Percentiles rank a stretch among this genome's conserved stretches.
These are phyloP conservation scores for Zhuliangozyma blackwelliae DNA, from an alignment of 1,139 yeast genomes.

Conservation along the genomic window DNA sequence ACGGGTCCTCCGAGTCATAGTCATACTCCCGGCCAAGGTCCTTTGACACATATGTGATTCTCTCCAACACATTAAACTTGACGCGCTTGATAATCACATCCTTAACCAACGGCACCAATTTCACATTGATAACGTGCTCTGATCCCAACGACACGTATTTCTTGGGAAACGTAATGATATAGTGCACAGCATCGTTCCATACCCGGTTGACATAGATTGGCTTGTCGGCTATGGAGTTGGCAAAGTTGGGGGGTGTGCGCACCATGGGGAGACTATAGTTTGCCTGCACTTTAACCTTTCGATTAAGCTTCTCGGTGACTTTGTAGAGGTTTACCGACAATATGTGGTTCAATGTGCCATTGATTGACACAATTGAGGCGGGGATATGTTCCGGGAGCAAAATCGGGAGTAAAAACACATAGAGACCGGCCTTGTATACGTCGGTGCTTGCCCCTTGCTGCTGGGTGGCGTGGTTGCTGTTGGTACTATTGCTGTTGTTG, in stretches of 20 bases:
- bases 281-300: slow-evolving; percentile 27
- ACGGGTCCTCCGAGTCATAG: slow-evolving; percentile 48
- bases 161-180: slow-evolving; percentile 72
- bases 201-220: slow-evolving; percentile 78
- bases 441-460: slow-evolving; percentile 6
- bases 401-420: slow-evolving; percentile 71
- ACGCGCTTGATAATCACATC: slow-evolving; percentile 67
- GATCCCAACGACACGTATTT: slow-evolving; percentile 72
- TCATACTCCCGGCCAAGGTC: slow-evolving; percentile 53
- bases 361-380: slow-evolving; percentile 60
- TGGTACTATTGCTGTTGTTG: neutral
- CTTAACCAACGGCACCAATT: slow-evolving; percentile 68
- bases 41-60: slow-evolving; percentile 62
- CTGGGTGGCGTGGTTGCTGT: neutral
- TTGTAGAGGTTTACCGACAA: slow-evolving; percentile 28
- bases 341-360: slow-evolving; percentile 41
- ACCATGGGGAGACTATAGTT: slow-evolving; percentile 50
- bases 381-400: slow-evolving; percentile 69
- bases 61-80: slow-evolving; percentile 67
- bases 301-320: slow-evolving; percentile 32
- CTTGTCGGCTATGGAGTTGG: slow-evolving; percentile 68
- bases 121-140: slow-evolving; percentile 57
- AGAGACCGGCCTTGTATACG: slow-evolving; percentile 63
- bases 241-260: slow-evolving; percentile 77
- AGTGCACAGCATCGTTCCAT: slow-evolving; percentile 78